Conservation (phyloP, 2,329 filamentous ascomycete species). For the Rhinocladiella similis region DNA sequence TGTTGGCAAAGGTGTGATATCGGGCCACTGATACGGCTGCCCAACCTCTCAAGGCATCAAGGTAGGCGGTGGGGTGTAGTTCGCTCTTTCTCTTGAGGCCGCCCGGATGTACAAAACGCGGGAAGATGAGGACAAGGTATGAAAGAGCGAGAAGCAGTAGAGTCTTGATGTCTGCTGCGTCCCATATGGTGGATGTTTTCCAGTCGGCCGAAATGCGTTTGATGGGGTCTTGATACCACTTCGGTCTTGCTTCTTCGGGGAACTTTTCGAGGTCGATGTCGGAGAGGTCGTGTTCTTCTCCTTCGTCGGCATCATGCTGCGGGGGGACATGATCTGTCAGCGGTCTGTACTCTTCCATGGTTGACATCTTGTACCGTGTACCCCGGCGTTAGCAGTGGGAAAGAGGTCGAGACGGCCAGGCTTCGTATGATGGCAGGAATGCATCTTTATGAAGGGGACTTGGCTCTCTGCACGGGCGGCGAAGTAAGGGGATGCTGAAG, state of each 20-base stretch:
- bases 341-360: slow-evolving; percentile 6
- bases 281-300: not conserved
- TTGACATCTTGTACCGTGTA: not conserved
- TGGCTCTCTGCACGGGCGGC: not conserved
- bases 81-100: slow-evolving; percentile 11
- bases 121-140: slow-evolving; percentile 6
- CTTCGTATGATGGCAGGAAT: not conserved
- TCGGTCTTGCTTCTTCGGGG: slow-evolving; percentile 7
- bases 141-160: slow-evolving; percentile 3
- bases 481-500: not conserved
- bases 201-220: not conserved
- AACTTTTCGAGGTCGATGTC: slow-evolving; percentile 15
- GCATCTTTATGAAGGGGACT: not conserved
- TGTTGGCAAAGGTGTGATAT: slow-evolving; percentile 19
- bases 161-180: slow-evolving; percentile 4
- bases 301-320: not conserved
- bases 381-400: not conserved
- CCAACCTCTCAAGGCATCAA: slow-evolving; percentile 32
- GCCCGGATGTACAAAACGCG: slow-evolving; percentile 11
- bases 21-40: slow-evolving; percentile 27
- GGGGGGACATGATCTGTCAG: not conserved
- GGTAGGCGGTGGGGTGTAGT: slow-evolving; percentile 29
- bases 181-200: not conserved
- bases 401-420: not conserved
- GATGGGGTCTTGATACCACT: slow-evolving; percentile 12